phyloP scores from a whole-genome alignment of 257 asterid species.

The Rauvolfia tetraphylla region DNA sequence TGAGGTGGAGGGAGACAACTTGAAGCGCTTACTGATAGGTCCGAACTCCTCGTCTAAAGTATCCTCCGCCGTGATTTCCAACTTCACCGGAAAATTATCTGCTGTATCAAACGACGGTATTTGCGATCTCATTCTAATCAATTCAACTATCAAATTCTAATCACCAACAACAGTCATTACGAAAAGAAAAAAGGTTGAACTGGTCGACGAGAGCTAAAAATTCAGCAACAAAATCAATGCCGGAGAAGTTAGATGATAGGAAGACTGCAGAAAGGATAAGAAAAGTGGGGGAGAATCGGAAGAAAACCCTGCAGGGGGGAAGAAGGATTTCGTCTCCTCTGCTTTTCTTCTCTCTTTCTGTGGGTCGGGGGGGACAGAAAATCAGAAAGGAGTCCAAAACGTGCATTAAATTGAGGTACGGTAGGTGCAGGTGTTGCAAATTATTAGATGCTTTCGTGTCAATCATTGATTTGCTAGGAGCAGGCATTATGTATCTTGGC shows the following conservation, averaged over 20 bases:
- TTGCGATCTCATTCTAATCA: slow-evolving; percentile 30
- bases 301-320: background rate
- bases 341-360: background rate
- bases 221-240: background rate
- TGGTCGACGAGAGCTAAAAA: background rate
- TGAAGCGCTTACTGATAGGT: slow-evolving; percentile 51
- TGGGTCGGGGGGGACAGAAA: background rate
- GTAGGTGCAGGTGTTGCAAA: background rate
- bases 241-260: background rate
- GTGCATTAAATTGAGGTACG: background rate
- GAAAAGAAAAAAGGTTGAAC: background rate
- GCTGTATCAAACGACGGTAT: slow-evolving; percentile 25
- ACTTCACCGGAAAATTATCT: slow-evolving; percentile 21
- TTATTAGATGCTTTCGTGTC: background rate
- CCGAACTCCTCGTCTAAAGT: slow-evolving; percentile 42
- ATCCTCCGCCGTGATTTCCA: slow-evolving; percentile 34
- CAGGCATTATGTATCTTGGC: background rate
- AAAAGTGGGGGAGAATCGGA: background rate
- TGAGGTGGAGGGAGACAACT: slow-evolving; percentile 19
- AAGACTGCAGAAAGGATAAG: background rate
- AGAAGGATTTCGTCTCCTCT: background rate
- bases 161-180: slow-evolving; percentile 1
- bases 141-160: slow-evolving; percentile 36
- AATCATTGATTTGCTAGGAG: background rate
- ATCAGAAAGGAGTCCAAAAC: background rate